Evolutionary conservation across 257 asterid species (phyloP).

Genomic region (Verbena officinalis): DNA sequence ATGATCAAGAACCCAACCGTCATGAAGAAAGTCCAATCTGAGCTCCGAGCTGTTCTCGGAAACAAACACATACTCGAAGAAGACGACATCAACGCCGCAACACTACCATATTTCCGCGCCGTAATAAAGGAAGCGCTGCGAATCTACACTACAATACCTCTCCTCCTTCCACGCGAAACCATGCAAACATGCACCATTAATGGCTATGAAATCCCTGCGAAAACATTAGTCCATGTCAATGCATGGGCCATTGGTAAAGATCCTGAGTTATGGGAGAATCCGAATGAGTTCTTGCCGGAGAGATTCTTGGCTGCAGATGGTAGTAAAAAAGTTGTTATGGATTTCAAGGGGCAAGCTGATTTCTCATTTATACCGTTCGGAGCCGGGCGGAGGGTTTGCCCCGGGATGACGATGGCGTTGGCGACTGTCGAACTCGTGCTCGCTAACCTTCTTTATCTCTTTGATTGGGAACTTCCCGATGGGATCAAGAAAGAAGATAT

Average conservation of each 20-base stretch:
- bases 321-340: neutral
- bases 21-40: neutral
- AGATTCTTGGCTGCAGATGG: conserved; percentile 26
- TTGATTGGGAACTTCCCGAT: conserved; percentile 35
- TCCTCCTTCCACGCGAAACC: conserved; percentile 41
- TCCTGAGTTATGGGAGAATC: conserved; percentile 35
- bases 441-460: conserved; percentile 32
- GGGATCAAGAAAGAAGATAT: conserved; percentile 28
- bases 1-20: too few species aligned
- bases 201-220: conserved; percentile 37
- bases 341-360: conserved; percentile 24
- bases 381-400: conserved; percentile 37
- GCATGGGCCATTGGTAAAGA: conserved; percentile 42
- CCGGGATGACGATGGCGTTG: conserved; percentile 33
- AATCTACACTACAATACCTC: conserved; percentile 31
- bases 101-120: conserved; percentile 34
- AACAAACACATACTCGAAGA: conserved; percentile 17
- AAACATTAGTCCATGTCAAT: conserved; percentile 38
- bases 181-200: conserved; percentile 6
- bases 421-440: conserved; percentile 22
- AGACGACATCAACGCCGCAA: conserved; percentile 14
- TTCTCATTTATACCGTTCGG: conserved; percentile 35
- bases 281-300: conserved; percentile 39
- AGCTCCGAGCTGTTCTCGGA: conserved; percentile 1
- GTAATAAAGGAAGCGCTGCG: conserved; percentile 39